phyloP scores from a whole-genome alignment of 495 filamentous ascomycete species.

The Cryomyces minteri region DNA sequence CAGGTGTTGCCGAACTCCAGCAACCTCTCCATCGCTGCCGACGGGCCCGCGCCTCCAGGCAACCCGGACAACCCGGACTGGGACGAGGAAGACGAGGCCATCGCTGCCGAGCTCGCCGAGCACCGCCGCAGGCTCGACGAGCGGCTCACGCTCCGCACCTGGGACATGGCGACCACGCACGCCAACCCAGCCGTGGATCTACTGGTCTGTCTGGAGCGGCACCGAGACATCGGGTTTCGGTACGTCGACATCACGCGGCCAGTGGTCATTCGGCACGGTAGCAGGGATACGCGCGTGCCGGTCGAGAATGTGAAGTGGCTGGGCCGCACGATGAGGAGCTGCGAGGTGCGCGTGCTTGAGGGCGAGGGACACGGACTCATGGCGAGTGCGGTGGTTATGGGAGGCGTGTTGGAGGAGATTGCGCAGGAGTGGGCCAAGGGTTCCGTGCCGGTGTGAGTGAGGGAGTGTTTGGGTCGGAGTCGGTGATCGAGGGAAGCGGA shows the following conservation, averaged over 20 bases:
- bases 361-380: constrained; percentile 93
- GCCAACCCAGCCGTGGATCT: constrained; percentile 91
- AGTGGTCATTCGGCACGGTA: constrained; percentile 88
- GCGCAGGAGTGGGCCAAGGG: constrained; percentile 58
- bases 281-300: constrained; percentile 76
- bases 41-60: neutral
- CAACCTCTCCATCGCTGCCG: neutral
- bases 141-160: constrained; percentile 77
- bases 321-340: constrained; percentile 66
- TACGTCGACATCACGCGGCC: constrained; percentile 88
- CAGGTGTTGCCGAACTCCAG: neutral
- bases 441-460: constrained; percentile 51
- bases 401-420: constrained; percentile 80
- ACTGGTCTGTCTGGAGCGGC: constrained; percentile 78
- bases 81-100: constrained; percentile 1
- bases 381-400: constrained; percentile 89
- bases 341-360: constrained; percentile 74
- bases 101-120: constrained; percentile 39
- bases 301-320: constrained; percentile 93
- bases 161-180: constrained; percentile 80
- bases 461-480: constrained; percentile 3
- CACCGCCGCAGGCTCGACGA: constrained; percentile 67
- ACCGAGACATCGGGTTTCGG: constrained; percentile 83
- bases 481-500: too few species aligned
- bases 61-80: neutral